Evolutionary conservation across 441 rosid genomes (phyloP).

Genomic region (Adansonia grandidieri): DNA sequence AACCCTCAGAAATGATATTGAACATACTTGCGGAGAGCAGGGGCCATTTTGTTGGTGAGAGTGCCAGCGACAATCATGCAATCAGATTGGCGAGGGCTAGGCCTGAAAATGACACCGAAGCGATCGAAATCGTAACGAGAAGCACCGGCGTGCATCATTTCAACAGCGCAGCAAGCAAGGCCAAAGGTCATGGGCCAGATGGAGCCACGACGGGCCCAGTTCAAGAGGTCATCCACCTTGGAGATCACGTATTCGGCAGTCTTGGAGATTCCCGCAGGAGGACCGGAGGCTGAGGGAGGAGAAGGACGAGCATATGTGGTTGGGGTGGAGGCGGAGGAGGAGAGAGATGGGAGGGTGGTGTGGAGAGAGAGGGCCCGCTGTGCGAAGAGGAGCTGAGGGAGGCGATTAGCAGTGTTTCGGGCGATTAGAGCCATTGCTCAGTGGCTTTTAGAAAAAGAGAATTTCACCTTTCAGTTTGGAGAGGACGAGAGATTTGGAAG

Average conservation of each 20-base stretch:
- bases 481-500: not conserved
- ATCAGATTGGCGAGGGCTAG: constrained; percentile 98
- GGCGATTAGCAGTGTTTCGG: constrained; percentile 68
- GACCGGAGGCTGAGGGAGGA: constrained; percentile 52
- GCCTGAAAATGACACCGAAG: constrained; percentile 92
- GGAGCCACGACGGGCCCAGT: constrained; percentile 93
- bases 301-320: constrained; percentile 60
- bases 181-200: constrained; percentile 99
- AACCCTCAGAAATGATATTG: constrained; percentile 21
- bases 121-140: constrained; percentile 96
- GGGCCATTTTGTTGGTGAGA: constrained; percentile 98
- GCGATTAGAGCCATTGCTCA: constrained; percentile 68
- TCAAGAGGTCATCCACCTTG: constrained; percentile 90
- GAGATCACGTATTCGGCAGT: constrained; percentile 91
- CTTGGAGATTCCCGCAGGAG: constrained; percentile 73
- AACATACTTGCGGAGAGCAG: constrained; percentile 92
- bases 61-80: constrained; percentile 99
- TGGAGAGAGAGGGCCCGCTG: constrained; percentile 56
- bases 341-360: constrained; percentile 57
- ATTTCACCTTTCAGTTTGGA: not conserved
- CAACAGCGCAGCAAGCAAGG: constrained; percentile 97
- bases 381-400: constrained; percentile 59
- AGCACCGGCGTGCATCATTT: constrained; percentile 99
- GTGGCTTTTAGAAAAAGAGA: not conserved
- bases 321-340: constrained; percentile 51